Evolutionary conservation across 139 green algal genomes (phyloP).

Genomic region (Volvox africanus): DNA sequence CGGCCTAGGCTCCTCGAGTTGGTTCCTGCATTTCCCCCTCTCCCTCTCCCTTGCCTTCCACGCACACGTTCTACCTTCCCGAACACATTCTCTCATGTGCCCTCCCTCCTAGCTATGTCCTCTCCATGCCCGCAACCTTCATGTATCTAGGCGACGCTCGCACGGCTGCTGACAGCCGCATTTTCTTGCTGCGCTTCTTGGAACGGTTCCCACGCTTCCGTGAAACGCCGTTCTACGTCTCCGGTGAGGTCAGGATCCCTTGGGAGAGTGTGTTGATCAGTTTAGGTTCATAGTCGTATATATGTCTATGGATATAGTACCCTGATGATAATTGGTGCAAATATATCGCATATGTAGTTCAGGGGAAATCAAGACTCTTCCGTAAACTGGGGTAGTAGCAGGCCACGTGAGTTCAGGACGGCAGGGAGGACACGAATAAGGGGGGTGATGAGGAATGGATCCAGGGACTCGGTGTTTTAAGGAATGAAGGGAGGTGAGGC

Average conservation of each 20-base stretch:
- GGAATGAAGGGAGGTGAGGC: too few species aligned
- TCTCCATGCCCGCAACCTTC: not conserved
- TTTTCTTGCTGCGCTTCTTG: conserved; percentile 81
- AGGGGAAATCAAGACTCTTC: too few species aligned
- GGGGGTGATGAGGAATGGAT: too few species aligned
- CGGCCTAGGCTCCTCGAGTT: not conserved
- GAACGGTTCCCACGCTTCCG: conserved; percentile 71
- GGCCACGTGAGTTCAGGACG: too few species aligned
- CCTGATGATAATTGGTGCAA: too few species aligned
- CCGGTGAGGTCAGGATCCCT: conserved; percentile 39
- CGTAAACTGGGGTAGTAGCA: too few species aligned
- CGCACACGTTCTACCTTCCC: not conserved
- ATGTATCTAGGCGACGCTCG: conserved; percentile 70
- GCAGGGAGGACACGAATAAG: too few species aligned
- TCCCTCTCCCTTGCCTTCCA: not conserved
- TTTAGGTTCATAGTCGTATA: too few species aligned
- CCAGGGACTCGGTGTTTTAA: too few species aligned
- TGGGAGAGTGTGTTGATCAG: not conserved
- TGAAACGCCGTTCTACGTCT: conserved; percentile 71
- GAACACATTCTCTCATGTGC: not conserved
- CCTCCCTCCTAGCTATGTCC: not conserved
- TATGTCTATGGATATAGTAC: too few species aligned
- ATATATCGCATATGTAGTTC: too few species aligned
- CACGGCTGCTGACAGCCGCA: conserved; percentile 73
- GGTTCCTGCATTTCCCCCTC: not conserved